These are phyloP conservation scores for Forsythia suspensa DNA, from an alignment of 257 asterid species.

Conservation along the genomic window DNA sequence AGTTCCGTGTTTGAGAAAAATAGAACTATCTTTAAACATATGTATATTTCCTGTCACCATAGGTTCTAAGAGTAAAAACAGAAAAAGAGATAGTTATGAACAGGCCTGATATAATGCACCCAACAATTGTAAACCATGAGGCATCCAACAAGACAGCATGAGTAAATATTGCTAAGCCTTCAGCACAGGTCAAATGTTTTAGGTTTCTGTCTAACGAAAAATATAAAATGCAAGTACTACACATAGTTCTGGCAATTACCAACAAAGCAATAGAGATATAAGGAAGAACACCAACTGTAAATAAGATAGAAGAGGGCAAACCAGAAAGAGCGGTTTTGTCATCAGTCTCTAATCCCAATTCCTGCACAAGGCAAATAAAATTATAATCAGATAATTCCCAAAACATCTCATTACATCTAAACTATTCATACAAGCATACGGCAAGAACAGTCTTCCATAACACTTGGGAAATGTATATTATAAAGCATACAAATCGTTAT, in stretches of 20 bases:
- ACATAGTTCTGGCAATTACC: slow-evolving; percentile 5
- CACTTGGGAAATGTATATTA: slow-evolving; percentile 9
- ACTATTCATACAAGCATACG: slow-evolving; percentile 21
- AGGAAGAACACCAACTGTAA: slow-evolving; percentile 4
- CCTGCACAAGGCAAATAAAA: slow-evolving; percentile 50
- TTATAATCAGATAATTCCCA: slow-evolving; percentile 20
- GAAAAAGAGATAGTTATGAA: neutral
- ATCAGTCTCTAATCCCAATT: slow-evolving; percentile 95
- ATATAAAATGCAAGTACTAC: neutral
- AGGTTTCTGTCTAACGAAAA: slow-evolving; percentile 3
- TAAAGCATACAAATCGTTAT: slow-evolving; percentile 3
- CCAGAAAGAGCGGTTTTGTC: slow-evolving; percentile 98
- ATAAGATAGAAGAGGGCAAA: slow-evolving; percentile 34
- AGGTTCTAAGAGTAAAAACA: neutral
- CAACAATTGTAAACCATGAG: too few species aligned
- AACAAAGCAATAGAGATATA: neutral
- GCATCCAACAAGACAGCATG: neutral
- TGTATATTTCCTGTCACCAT: neutral
- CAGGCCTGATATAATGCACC: neutral
- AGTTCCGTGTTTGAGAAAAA: too few species aligned
- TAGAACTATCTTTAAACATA: neutral
- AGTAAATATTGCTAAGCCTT: neutral
- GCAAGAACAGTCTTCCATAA: slow-evolving; percentile 9
- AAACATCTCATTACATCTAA: slow-evolving; percentile 6
- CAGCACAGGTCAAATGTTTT: neutral